Evolutionary conservation across 78 protist genomes (phyloP).

Genomic region (Isochrysis galbana): DNA sequence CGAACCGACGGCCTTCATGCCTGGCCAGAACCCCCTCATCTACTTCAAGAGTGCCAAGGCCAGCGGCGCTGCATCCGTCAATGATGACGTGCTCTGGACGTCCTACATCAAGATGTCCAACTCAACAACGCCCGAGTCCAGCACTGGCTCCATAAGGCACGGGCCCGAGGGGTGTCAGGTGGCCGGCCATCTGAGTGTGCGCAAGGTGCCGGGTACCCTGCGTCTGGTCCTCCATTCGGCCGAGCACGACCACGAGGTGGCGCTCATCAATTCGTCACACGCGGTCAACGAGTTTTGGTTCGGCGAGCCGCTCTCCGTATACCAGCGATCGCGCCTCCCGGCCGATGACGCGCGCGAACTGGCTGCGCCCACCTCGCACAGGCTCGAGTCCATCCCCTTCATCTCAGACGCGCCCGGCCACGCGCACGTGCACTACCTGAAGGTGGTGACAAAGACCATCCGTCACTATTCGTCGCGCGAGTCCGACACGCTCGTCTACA

Average conservation of each 20-base stretch:
- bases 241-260: not conserved
- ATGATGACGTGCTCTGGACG: not conserved
- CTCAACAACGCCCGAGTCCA: not conserved
- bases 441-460: not conserved
- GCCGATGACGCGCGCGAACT: not conserved
- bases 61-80: not conserved
- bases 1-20: not conserved
- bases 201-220: not conserved
- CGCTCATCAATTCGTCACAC: not conserved
- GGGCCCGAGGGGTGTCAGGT: not conserved
- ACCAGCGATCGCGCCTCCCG: not conserved
- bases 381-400: not conserved
- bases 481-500: not conserved
- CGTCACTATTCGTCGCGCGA: not conserved
- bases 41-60: not conserved
- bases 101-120: not conserved
- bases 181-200: not conserved
- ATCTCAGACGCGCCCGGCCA: not conserved
- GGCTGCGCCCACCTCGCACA: not conserved
- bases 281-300: not conserved
- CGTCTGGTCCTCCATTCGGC: not conserved
- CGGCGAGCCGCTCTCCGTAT: not conserved
- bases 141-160: not conserved
- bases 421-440: conserved; percentile 9
- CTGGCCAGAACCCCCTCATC: not conserved